These are phyloP conservation scores for Microsporum canis DNA, from an alignment of 2,329 filamentous ascomycete genomes.

Conservation along the genomic window DNA sequence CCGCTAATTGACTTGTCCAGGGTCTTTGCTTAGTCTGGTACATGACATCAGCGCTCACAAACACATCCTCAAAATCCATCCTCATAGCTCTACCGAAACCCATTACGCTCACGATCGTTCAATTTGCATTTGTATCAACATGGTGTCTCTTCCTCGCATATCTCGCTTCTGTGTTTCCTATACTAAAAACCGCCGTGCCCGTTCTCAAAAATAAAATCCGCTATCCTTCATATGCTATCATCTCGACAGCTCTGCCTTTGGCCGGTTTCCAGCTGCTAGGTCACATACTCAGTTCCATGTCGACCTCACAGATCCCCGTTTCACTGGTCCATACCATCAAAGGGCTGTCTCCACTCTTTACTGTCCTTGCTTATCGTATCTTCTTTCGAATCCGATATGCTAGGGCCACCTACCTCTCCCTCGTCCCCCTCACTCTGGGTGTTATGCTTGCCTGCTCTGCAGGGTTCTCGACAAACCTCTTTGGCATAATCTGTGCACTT, in stretches of 20 bases:
- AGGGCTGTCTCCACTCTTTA: constrained; percentile 89
- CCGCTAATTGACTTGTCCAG: constrained; percentile 38
- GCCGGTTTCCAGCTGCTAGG: constrained; percentile 88
- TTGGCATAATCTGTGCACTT: constrained; percentile 82
- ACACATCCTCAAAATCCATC: constrained; percentile 96
- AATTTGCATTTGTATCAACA: constrained; percentile 84
- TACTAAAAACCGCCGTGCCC: constrained; percentile 58
- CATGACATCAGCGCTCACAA: constrained; percentile 85
- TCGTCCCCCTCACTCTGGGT: constrained; percentile 84
- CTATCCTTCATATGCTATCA: constrained; percentile 65
- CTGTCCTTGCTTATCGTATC: constrained; percentile 81
- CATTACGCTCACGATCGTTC: constrained; percentile 79
- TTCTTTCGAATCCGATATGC: constrained; percentile 85
- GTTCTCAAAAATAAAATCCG: constrained; percentile 76
- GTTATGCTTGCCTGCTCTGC: constrained; percentile 94
- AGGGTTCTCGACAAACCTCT: constrained; percentile 75
- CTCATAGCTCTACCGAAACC: constrained; percentile 83
- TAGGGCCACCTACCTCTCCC: constrained; percentile 70
- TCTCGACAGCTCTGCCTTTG: constrained; percentile 78
- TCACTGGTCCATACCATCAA: constrained; percentile 98
- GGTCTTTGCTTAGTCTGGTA: constrained; percentile 85
- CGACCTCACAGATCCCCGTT: constrained; percentile 88
- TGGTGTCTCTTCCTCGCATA: constrained; percentile 75
- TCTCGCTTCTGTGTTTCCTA: constrained; percentile 61
- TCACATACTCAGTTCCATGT: constrained; percentile 85